Evolutionary conservation across 176 grass and related monocot species (phyloP), one percentile per base, ranked within the genome.

Genomic region (Melocanna baccifera): DNA sequence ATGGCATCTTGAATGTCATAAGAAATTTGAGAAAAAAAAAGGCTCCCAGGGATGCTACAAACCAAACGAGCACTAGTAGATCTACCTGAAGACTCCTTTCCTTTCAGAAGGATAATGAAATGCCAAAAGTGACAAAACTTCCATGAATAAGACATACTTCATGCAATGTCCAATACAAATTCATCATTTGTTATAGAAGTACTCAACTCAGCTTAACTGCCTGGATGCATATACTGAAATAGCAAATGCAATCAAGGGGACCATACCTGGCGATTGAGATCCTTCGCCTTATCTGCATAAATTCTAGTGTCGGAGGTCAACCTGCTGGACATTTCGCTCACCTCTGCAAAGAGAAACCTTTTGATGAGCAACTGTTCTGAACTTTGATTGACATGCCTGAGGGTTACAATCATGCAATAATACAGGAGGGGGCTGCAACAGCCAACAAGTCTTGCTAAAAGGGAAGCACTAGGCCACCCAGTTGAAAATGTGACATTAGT

Each of bases 271-370:
- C 87, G 77, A 89, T 93, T 97, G 77, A 97, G 78, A 84, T 97
- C 91, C 79, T 91, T 97, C 37, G 94, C 91, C 89, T 97, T 93
- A 15, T 93, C 89, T 80, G 91, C 94, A 84, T 97, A 93, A 37
- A 97, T 88, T 86, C 91, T 92, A 58, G 91, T 93, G 73, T 97
- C 91, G 73, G 94, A 93, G 18, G 85, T 97, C 86, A 97, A 87
- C 91, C 91, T 89, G 62, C 75, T 97, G 22, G 91, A 93, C 89
- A 93, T 89, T 90, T 97, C 69, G 67, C 94, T 93, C 78, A 97
- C 94, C 92, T 97, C 94, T 97, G 88, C 81, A 85, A 85, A 85
- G 6, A 77, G 5, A 69, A 87, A 69, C 5, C 53, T 64, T 15
- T 50, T 9, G 32, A 68, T 62, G 36, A 68, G 43, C 20, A 89